Evolutionary conservation across 1,284 basidiomycete species (phyloP).

Genomic region (Trichosporon sp.): DNA sequence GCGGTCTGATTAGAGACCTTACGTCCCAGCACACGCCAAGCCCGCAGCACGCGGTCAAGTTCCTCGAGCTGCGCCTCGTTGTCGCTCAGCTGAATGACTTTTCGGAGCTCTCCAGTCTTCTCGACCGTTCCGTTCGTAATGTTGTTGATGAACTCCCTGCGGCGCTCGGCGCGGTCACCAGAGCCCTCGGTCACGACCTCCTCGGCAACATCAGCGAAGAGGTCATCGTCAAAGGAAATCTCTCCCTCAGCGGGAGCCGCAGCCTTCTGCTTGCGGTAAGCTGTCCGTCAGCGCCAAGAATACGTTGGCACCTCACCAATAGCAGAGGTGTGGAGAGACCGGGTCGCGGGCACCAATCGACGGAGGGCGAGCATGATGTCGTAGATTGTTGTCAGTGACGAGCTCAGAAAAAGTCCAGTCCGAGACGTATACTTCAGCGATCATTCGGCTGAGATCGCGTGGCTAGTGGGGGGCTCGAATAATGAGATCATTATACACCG

Average conservation of each 20-base stretch:
- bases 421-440: neutral
- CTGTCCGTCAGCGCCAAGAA: neutral
- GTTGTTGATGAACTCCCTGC: neutral
- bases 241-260: slow-evolving; percentile 1
- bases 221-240: slow-evolving; percentile 5
- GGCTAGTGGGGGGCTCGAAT: neutral
- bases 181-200: neutral
- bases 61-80: slow-evolving; percentile 15
- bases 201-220: slow-evolving; percentile 12
- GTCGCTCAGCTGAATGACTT: slow-evolving; percentile 19
- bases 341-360: slow-evolving; percentile 10
- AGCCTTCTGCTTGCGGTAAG: slow-evolving; percentile 8
- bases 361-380: slow-evolving; percentile 19
- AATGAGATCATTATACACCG: neutral
- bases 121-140: slow-evolving; percentile 7
- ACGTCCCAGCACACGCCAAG: slow-evolving; percentile 15
- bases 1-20: slow-evolving; percentile 18
- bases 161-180: slow-evolving; percentile 7
- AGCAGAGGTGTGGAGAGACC: slow-evolving; percentile 13
- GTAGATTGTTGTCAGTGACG: slow-evolving; percentile 1
- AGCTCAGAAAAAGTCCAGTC: slow-evolving; percentile 1
- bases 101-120: slow-evolving; percentile 18
- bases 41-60: slow-evolving; percentile 11
- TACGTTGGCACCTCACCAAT: neutral
- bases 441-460: neutral